Conservation (phyloP, 768 basidiomycete species). For the Lyophyllum atratum region DNA sequence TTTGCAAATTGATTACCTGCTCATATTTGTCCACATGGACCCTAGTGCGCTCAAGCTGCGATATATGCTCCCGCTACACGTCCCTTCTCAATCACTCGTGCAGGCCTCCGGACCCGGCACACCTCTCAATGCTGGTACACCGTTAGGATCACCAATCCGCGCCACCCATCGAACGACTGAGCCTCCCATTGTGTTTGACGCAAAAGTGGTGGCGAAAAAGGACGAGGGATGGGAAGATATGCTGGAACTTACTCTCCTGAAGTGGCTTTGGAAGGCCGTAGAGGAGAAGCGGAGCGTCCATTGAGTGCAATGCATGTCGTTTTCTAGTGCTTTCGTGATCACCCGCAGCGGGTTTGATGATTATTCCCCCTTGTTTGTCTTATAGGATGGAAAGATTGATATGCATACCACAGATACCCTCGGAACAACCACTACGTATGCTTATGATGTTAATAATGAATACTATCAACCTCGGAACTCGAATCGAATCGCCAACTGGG, state of each 20-base stretch:
- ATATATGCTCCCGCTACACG: conserved; percentile 71
- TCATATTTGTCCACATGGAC: neutral
- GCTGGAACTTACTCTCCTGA: conserved; percentile 61
- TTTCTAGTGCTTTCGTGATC: neutral
- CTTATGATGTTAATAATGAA: neutral
- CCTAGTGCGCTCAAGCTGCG: conserved; percentile 78
- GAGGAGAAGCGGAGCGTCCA: conserved; percentile 54
- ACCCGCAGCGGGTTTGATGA: neutral
- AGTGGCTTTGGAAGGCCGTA: conserved; percentile 71
- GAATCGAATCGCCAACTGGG: too few relatives aligned
- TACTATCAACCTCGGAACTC: too few relatives aligned
- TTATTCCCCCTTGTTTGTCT: neutral
- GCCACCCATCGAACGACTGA: conserved; percentile 41
- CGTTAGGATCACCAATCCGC: conserved; percentile 32
- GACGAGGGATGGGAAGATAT: conserved; percentile 83
- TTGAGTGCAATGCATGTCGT: conserved; percentile 1
- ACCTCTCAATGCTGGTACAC: conserved; percentile 23
- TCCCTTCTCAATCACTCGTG: conserved; percentile 43
- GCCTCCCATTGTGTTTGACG: conserved; percentile 66
- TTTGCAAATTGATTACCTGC: neutral
- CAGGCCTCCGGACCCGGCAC: conserved; percentile 15
- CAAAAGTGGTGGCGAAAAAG: conserved; percentile 67
- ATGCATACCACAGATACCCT: conserved; percentile 1
- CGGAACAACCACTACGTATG: neutral
- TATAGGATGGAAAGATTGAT: neutral